A percentile compares a stretch with the other conserved stretches of the same genome.
Evolutionary conservation across 1,284 basidiomycete species (phyloP).

Genomic region (Naganishia liquefaciens): DNA sequence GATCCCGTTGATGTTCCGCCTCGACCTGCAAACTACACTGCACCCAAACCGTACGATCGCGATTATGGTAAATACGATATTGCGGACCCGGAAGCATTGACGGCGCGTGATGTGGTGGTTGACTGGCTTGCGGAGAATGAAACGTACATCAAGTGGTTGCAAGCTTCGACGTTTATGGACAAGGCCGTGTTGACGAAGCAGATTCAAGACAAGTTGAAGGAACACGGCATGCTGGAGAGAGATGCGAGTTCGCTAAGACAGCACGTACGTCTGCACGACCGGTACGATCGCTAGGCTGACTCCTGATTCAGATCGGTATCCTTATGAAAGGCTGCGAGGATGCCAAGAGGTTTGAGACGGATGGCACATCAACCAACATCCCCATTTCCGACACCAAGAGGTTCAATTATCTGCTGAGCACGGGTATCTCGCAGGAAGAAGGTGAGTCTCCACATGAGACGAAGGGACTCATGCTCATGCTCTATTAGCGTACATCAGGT

Average conservation of each 20-base stretch:
- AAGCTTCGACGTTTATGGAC: conserved; percentile 25
- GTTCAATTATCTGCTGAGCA: conserved; percentile 26
- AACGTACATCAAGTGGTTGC: conserved; percentile 26
- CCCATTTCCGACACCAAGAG: conserved; percentile 28
- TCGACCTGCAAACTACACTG: conserved; percentile 21
- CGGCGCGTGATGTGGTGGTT: conserved; percentile 21
- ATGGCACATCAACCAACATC: conserved; percentile 26
- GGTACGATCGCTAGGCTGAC: neutral
- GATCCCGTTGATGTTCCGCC: conserved; percentile 22
- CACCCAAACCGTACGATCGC: conserved; percentile 22
- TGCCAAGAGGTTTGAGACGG: conserved; percentile 21
- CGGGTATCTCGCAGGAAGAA: conserved; percentile 26
- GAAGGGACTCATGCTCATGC: neutral
- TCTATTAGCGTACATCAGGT: conserved; percentile 15
- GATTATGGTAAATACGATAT: conserved; percentile 27
- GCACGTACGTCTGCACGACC: neutral
- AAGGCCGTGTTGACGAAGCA: conserved; percentile 26
- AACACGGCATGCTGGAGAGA: conserved; percentile 22
- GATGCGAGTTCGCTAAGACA: conserved; percentile 26
- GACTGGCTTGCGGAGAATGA: conserved; percentile 26
- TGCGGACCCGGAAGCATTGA: conserved; percentile 19
- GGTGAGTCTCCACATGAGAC: neutral
- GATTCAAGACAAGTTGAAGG: conserved; percentile 24
- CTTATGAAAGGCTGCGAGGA: conserved; percentile 26
- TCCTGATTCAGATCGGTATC: conserved; percentile 7